Base-by-base conservation (phyloP, 2,329 filamentous ascomycete species). In the Penicillium sp. region DNA sequence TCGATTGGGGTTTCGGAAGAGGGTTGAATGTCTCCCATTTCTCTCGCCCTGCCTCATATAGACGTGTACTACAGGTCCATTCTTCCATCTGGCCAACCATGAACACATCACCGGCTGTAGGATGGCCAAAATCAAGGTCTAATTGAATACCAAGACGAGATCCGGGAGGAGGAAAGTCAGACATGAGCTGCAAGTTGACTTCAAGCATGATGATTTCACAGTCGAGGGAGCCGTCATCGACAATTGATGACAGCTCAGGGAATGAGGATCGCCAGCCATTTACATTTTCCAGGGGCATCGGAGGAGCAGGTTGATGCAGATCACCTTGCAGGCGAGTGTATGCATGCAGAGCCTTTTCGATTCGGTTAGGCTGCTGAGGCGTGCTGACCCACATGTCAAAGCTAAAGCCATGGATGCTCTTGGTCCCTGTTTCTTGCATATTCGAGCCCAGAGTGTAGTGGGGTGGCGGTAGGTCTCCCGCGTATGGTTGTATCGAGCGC, bases 311-410 rank as follows among this genome's bases (percentile, higher is more conserved):
- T 16, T 70, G 73, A 37, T 71, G 69, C 43, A 72, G 70, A 47
- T 75, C 74, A 43, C 71, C 70, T 58, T 78, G 74, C 9, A 79
- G 69, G 27, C 72, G 71, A 10, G 77, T 80, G 62, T 79, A 81
- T 39, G 67, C 68, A 64, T 80, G 78, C 33, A 77, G 63, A n/a
- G 74, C 72, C 54, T 75, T 70, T 44, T 77, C 75, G 21, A 71
- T 69, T 25, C 69, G 67, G 47, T 72, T 69, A 6, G 67, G 70
- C 54, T 75, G 71, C 43, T 73, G 66, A 48, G 71, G 72, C 5
- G 69, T 67, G 60, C 72, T 76, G 8, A 79, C 76, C 75, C 76
- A 79, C 78, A 80, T 80, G 46, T 76, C 73, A 59, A 81, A 80
- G 47, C 69, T 72, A 50, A 79, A 69, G 19, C 70, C 71, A 57